Evolutionary conservation across 1,139 yeast species (phyloP), one percentile per base, ranked within the genome.

Genomic region (Zygoascus meyerae): DNA sequence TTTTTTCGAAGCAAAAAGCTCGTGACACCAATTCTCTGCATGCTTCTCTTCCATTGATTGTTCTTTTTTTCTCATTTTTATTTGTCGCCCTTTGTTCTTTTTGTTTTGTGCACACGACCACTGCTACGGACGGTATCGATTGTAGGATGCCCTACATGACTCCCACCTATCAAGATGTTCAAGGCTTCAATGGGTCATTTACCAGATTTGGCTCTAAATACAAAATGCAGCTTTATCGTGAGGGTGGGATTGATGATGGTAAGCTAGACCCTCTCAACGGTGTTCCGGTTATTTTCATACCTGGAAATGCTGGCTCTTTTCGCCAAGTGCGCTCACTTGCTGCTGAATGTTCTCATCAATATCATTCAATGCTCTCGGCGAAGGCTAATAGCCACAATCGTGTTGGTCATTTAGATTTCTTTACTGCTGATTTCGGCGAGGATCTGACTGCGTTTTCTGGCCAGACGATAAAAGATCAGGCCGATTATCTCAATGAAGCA

Each of bases 401-500:
- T 5, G 45, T 45, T 7, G 38, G 47, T 3, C 53, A 53, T 17
- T 67, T 83, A 45, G 97, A 89, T 61, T 83, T 86, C 62, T 90
- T 86, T 62, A 73, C 95, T 0, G 95, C 95, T 1, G 97, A 92
- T 62, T 92, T 92, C 67, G 87, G 89, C 60, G 97, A 92, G 66
- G 98, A 92, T 62, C 83, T 89, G 56, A 89, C 97, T 1, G 98
- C 98, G 0, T 86, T 92, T 64, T 97, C 90, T 64, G 99, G 99
- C 0, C 73, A 90, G 55, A 87, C 97, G 1, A 73, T 92, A 74
- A 68, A 89, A 39, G 97, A 92, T 62, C 98, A 92, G 66, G 95
- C 97, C 0, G 96, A 86, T 62, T 92, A 85, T 63, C 67, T 86
- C 50, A 92, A 94, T 60, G 97, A 90, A 55, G 97, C 97, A 0